Evolutionary conservation across 1,139 yeast species (phyloP).

Genomic region (Yamadazyma atlantica): DNA sequence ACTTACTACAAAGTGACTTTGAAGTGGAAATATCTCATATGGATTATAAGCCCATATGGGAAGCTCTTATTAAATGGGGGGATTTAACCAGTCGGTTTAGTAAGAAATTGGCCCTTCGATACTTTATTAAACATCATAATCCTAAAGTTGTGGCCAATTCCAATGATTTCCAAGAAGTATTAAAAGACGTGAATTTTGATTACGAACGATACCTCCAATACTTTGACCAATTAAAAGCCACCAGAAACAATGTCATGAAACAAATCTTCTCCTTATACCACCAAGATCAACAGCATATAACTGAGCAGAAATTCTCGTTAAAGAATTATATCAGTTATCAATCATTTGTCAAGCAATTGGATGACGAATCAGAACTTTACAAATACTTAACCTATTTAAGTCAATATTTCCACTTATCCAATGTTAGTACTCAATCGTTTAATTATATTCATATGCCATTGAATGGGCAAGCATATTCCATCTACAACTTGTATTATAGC

Average conservation of each 20-base stretch:
- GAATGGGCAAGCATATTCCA: slow-evolving; percentile 14
- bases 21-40: slow-evolving; percentile 20
- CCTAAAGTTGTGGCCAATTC: slow-evolving; percentile 8
- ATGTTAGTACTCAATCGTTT: slow-evolving; percentile 25
- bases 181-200: slow-evolving; percentile 38
- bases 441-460: slow-evolving; percentile 18
- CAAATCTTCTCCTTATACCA: slow-evolving; percentile 35
- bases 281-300: neutral
- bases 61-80: slow-evolving; percentile 37
- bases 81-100: slow-evolving; percentile 30
- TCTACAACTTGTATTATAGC: slow-evolving; percentile 23
- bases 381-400: slow-evolving; percentile 23
- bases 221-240: slow-evolving; percentile 23
- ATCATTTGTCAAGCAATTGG: slow-evolving; percentile 14
- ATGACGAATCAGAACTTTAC: slow-evolving; percentile 21
- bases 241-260: slow-evolving; percentile 27
- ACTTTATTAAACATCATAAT: slow-evolving; percentile 20
- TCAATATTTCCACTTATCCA: slow-evolving; percentile 21
- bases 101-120: slow-evolving; percentile 26
- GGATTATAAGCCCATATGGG: slow-evolving; percentile 32
- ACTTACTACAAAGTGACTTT: slow-evolving; percentile 35
- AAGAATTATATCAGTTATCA: slow-evolving; percentile 23
- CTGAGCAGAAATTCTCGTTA: slow-evolving; percentile 21
- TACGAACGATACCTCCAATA: slow-evolving; percentile 38
- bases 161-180: slow-evolving; percentile 24